phyloP scores from a whole-genome alignment of 2,329 filamentous ascomycete genomes.

The Bipolaris sorokiniana region DNA sequence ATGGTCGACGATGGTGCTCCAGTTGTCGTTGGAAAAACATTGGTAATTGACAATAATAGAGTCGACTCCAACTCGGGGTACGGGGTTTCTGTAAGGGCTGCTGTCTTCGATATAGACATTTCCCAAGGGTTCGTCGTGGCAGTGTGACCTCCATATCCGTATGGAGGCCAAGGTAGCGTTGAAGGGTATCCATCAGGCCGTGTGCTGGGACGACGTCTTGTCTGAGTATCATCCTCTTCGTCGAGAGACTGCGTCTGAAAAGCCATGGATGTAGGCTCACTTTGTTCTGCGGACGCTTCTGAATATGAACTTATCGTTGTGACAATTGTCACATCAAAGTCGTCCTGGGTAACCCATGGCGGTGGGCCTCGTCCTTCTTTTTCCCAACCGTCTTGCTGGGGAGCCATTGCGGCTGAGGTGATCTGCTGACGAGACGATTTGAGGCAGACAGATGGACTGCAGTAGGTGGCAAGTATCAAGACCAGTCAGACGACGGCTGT shows the following conservation, averaged over 20 bases:
- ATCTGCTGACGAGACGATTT: constrained; percentile 26
- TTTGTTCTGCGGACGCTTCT: neutral
- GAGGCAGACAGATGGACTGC: constrained; percentile 12
- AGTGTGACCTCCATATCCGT: neutral
- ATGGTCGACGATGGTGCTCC: constrained; percentile 4
- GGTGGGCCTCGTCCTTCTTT: constrained; percentile 6
- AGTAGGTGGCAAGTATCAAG: constrained; percentile 23
- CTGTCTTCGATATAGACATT: constrained; percentile 4
- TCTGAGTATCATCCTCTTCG: neutral
- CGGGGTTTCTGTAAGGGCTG: constrained; percentile 9
- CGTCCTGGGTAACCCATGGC: constrained; percentile 1
- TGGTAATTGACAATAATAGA: constrained; percentile 1
- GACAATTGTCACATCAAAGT: neutral
- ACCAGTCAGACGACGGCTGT: constrained; percentile 10
- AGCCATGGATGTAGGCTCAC: neutral
- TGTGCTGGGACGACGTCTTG: neutral
- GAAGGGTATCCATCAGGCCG: neutral
- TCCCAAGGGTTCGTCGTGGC: constrained; percentile 1
- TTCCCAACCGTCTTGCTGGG: constrained; percentile 9
- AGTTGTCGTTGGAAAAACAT: neutral
- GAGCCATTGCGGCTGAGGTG: constrained; percentile 26
- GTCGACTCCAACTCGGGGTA: constrained; percentile 1
- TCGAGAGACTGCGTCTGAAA: neutral
- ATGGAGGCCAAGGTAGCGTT: constrained; percentile 1
- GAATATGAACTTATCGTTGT: neutral